These are phyloP conservation scores for Globisporangium radiosum DNA, from an alignment of 352 stramenopile species.

Conservation along the genomic window DNA sequence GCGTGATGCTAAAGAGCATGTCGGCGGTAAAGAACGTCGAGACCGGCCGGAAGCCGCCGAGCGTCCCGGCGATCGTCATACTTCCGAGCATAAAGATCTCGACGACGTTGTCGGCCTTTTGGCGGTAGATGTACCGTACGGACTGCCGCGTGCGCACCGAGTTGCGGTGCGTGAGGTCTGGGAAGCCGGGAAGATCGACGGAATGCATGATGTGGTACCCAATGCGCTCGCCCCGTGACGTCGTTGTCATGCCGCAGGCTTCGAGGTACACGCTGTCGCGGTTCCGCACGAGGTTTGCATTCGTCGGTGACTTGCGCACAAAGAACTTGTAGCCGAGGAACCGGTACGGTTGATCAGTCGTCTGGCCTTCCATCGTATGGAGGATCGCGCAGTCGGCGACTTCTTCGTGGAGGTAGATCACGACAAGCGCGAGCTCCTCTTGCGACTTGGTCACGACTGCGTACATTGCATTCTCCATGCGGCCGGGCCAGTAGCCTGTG, in stretches of 20 bases:
- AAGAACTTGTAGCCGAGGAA: conserved; percentile 72
- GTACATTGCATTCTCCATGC: conserved; percentile 52
- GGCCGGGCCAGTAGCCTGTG: conserved; percentile 35
- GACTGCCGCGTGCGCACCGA: conserved; percentile 46
- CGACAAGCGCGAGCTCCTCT: conserved; percentile 44
- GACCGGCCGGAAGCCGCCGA: conserved; percentile 25
- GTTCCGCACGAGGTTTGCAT: conserved; percentile 37
- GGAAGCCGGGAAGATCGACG: conserved; percentile 53
- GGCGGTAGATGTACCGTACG: conserved; percentile 47
- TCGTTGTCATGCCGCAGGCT: conserved; percentile 38
- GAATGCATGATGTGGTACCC: conserved; percentile 71
- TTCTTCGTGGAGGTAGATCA: conserved; percentile 55
- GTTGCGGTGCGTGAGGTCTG: conserved; percentile 38
- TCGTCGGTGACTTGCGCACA: conserved; percentile 38
- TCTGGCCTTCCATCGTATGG: conserved; percentile 44
- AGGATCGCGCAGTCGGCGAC: conserved; percentile 58
- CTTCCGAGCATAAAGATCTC: conserved; percentile 63
- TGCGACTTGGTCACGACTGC: conserved; percentile 44
- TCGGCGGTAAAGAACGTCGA: conserved; percentile 35
- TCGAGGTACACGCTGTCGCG: conserved; percentile 57
- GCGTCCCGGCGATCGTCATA: conserved; percentile 35
- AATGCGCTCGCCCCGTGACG: conserved; percentile 31
- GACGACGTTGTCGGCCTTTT: conserved; percentile 40
- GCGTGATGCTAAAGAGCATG: conserved; percentile 35
- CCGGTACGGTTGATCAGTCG: conserved; percentile 33